Evolutionary conservation across 257 asterid species (phyloP).

Genomic region (Solanum paucissectum): DNA sequence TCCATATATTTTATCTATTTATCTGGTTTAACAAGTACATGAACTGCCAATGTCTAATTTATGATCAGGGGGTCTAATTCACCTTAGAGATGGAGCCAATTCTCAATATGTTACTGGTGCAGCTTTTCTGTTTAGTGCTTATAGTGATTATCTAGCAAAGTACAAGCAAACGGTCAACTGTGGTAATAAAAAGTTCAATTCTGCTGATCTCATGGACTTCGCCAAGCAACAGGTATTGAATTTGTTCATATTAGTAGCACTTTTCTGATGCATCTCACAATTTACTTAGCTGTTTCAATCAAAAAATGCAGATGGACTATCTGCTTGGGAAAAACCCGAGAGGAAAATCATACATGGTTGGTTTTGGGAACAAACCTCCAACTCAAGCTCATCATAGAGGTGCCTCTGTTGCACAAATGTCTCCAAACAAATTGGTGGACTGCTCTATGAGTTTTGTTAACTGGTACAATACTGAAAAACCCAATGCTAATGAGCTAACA

Average conservation of each 20-base stretch:
- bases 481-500: slow-evolving; percentile 67
- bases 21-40: not conserved
- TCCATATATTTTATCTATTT: not conserved
- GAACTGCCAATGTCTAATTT: not conserved
- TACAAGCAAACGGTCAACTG: slow-evolving; percentile 42
- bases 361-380: slow-evolving; percentile 70
- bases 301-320: slow-evolving; percentile 56
- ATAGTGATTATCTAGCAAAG: slow-evolving; percentile 38
- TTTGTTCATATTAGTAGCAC: not conserved
- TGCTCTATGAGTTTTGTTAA: slow-evolving; percentile 55
- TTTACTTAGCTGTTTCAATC: not conserved
- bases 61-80: slow-evolving; percentile 55
- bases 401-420: slow-evolving; percentile 58
- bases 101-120: slow-evolving; percentile 67
- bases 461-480: slow-evolving; percentile 31
- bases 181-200: slow-evolving; percentile 20
- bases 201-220: slow-evolving; percentile 31
- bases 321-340: slow-evolving; percentile 55
- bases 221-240: slow-evolving; percentile 59
- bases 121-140: slow-evolving; percentile 52
- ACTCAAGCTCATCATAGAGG: slow-evolving; percentile 80
- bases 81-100: slow-evolving; percentile 79
- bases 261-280: not conserved
- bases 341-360: slow-evolving; percentile 75
- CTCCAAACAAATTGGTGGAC: slow-evolving; percentile 9